These are phyloP conservation scores for Tetradesmus lagerheimii DNA, from an alignment of 139 green algal genomes.

Conservation along the genomic window DNA sequence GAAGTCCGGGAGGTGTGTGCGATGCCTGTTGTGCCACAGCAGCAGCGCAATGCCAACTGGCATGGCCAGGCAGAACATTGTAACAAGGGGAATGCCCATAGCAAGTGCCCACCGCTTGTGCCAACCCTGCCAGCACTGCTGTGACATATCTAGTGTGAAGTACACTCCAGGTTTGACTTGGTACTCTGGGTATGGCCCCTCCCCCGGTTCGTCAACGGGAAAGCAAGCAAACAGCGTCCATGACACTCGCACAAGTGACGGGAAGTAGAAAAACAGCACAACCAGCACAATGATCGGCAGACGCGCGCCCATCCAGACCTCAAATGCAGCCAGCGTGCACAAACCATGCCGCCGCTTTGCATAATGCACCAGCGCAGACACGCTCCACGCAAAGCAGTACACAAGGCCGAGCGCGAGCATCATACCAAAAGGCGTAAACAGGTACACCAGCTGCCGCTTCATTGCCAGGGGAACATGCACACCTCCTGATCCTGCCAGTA, in stretches of 20 bases:
- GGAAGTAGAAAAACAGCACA: not conserved
- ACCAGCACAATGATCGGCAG: conserved; percentile 3
- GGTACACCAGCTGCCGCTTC: not conserved
- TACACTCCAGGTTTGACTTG: not conserved
- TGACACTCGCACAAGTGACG: not conserved
- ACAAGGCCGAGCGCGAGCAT: not conserved
- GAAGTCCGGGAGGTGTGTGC: not conserved
- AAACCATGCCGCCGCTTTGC: not conserved
- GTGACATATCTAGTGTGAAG: not conserved
- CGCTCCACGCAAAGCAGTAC: not conserved
- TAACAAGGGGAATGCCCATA: not conserved
- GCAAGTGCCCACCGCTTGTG: not conserved
- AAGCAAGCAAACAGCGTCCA: conserved; percentile 20
- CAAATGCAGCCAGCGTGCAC: not conserved
- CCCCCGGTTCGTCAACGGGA: not conserved
- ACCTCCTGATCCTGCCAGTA: not conserved
- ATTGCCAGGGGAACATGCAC: not conserved
- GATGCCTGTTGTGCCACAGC: not conserved
- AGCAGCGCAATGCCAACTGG: not conserved
- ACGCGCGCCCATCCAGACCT: not conserved
- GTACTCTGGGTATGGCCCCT: not conserved
- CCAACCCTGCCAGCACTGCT: conserved; percentile 1
- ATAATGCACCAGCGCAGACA: not conserved
- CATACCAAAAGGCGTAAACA: not conserved
- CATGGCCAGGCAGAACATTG: not conserved